A percentile compares a stretch with the other conserved stretches of the same genome.
These are phyloP conservation scores for Yamadazyma dushanensis DNA, from an alignment of 1,139 yeast genomes.

Conservation along the genomic window DNA sequence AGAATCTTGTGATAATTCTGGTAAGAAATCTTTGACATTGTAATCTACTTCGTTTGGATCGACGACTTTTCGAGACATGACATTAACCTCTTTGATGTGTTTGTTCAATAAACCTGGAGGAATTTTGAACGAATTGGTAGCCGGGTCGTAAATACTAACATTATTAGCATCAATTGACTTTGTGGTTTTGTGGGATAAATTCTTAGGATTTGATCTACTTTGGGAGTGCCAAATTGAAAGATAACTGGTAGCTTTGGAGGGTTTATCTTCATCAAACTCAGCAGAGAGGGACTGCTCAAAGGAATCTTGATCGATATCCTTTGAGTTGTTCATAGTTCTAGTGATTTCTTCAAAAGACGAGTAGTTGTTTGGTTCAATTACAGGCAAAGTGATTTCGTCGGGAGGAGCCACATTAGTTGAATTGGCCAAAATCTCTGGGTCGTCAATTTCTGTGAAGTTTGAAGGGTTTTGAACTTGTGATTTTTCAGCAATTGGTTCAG, in stretches of 20 bases:
- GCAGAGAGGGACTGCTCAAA: constrained; percentile 47
- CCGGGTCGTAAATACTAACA: constrained; percentile 17
- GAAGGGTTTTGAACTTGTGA: no score
- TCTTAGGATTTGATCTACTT: constrained; percentile 12
- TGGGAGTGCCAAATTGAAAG: constrained; percentile 49
- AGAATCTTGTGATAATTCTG: constrained; percentile 50
- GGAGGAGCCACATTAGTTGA: constrained; percentile 46
- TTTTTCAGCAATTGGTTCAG: no score
- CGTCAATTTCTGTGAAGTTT: constrained; percentile 10
- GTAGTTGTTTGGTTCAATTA: constrained; percentile 29
- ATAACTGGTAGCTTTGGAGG: constrained; percentile 26
- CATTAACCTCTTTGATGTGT: constrained; percentile 45
- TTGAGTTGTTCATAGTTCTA: constrained; percentile 20
- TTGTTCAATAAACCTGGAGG: constrained; percentile 30
- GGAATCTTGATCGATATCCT: constrained; percentile 18
- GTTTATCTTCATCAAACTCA: constrained; percentile 36
- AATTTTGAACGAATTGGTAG: constrained; percentile 15
- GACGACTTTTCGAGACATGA: constrained; percentile 42
- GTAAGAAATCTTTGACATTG: constrained; percentile 38
- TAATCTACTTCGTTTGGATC: constrained; percentile 40
- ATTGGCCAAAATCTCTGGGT: constrained; percentile 31
- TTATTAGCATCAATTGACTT: constrained; percentile 15
- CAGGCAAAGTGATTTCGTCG: constrained; percentile 39
- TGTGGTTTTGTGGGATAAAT: constrained; percentile 3
- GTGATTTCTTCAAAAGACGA: constrained; percentile 43